Base-by-base conservation (phyloP, 352 stramenopile genomes). In the Globisporangium iwayamae region DNA sequence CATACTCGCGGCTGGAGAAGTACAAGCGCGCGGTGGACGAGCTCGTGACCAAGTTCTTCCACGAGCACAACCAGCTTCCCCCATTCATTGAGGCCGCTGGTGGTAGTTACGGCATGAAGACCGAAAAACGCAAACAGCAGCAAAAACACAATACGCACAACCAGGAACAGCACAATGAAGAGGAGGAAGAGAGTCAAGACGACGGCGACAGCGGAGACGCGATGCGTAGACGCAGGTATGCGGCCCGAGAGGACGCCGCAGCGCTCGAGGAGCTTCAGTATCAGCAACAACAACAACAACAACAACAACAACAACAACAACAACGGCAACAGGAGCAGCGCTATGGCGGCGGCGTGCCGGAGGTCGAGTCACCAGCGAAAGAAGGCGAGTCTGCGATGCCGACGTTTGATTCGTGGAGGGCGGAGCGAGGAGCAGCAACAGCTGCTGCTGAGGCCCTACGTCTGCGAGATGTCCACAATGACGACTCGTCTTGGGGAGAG, bases 21-120 rank as follows among this genome's bases (percentile, higher is more conserved):
- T 78, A 70, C 63, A 90, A 89, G 54, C 75, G 79, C 11, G 60
- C 74, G 5, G 65, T 91, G 11, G 83, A 91, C 50, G 83, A 89
- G 28, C 65, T 90, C 1, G 78, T 90, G 43, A 68, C 48, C 0
- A 84, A 78, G 71, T 85, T 78, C 55, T 45, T 85, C 2, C 66
- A 87, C 22, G 79, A 85, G 14, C 60, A 83, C 70, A 78, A 72
- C 32, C 61, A 86, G 14, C 66, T 91, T 5, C 82, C 82, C n/a
- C 57, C 67, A 2, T 91, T 87, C 53, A 85, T 91, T 18, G 78
- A 89, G 45, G 16, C 48, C 4, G 54, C 67, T 0, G 62, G 78
- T 45, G 63, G 34, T 3, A 47, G 56, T 2, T 58, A 22, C 10
- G 36, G 13, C 13, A 20, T 25, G 20, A 32, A 16, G 16, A 10